Conservation (phyloP, 352 stramenopile genomes). For the Phytopythium chamaehyphon region DNA sequence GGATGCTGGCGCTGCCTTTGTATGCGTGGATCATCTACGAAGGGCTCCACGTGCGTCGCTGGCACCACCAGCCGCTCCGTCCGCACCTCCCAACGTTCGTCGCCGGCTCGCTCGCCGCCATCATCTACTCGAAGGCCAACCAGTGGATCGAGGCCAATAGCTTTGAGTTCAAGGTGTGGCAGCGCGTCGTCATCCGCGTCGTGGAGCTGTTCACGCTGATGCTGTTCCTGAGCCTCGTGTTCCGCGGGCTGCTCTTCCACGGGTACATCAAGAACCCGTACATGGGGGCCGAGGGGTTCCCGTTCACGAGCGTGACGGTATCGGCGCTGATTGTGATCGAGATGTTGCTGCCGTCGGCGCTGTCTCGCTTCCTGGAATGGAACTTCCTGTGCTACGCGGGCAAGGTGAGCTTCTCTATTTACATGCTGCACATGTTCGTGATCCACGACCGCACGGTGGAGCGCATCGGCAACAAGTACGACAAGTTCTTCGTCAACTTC, state of each 20-base stretch:
- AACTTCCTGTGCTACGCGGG: conserved; percentile 33
- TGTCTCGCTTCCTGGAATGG: conserved; percentile 37
- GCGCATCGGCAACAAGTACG: conserved; percentile 16
- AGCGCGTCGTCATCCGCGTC: conserved; percentile 13
- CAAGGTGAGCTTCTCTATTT: conserved; percentile 52
- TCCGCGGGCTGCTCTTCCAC: conserved; percentile 30
- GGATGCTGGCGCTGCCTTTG: conserved; percentile 22
- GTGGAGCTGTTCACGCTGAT: conserved; percentile 16
- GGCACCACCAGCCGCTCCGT: conserved; percentile 20
- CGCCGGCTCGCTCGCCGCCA: conserved; percentile 33
- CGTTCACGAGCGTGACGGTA: conserved; percentile 29
- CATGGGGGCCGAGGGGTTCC: conserved; percentile 16
- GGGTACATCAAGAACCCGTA: conserved; percentile 23
- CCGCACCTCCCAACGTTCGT: conserved; percentile 37
- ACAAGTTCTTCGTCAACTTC: conserved; percentile 30
- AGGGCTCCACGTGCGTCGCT: conserved; percentile 16
- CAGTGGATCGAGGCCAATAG: conserved; percentile 12
- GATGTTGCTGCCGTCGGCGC: conserved; percentile 29
- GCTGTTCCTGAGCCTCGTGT: conserved; percentile 29
- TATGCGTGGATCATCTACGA: conserved; percentile 25
- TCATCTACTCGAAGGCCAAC: conserved; percentile 27
- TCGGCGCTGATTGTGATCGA: conserved; percentile 36
- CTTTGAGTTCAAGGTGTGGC: conserved; percentile 17
- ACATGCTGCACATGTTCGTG: conserved; percentile 53
- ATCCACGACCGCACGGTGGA: conserved; percentile 16